A percentile compares a stretch with the other conserved stretches of the same genome.
These are phyloP conservation scores for Violaceomyces palustris DNA, from an alignment of 1,284 basidiomycete genomes.

Conservation along the genomic window DNA sequence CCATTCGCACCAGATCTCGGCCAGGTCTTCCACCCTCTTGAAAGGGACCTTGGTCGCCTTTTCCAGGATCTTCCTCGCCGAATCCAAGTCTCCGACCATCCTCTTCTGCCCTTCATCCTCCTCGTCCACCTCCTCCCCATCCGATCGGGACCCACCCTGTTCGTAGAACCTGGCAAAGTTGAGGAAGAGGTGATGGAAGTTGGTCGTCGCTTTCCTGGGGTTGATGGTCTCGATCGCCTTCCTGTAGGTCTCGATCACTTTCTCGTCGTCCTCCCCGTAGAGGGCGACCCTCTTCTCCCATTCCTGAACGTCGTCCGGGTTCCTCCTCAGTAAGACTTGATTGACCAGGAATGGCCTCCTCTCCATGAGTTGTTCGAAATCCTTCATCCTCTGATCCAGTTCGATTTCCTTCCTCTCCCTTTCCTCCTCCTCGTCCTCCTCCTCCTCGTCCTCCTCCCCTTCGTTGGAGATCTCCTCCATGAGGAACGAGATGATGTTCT, in stretches of 20 bases:
- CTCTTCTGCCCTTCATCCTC: slow-evolving; percentile 57
- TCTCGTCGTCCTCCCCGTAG: slow-evolving; percentile 86
- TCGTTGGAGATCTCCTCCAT: slow-evolving; percentile 74
- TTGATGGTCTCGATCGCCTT: slow-evolving; percentile 81
- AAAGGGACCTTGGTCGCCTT: slow-evolving; percentile 87
- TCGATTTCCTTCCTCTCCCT: slow-evolving; percentile 73
- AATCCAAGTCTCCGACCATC: slow-evolving; percentile 74
- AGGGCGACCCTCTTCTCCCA: slow-evolving; percentile 98
- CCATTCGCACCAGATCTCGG: slow-evolving; percentile 99
- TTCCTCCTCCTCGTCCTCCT: slow-evolving; percentile 19
- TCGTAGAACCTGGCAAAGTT: slow-evolving; percentile 98
- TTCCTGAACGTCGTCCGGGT: slow-evolving; percentile 96
- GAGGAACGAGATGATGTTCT: slow-evolving; percentile 81
- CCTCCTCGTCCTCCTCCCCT: slow-evolving; percentile 21
- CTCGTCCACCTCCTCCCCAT: slow-evolving; percentile 61
- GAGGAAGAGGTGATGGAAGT: slow-evolving; percentile 83
- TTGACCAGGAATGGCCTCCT: slow-evolving; percentile 92
- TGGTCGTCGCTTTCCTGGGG: slow-evolving; percentile 84
- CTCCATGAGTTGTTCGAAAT: slow-evolving; percentile 92
- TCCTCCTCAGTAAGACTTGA: slow-evolving; percentile 85
- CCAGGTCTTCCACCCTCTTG: slow-evolving; percentile 92
- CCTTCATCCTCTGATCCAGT: slow-evolving; percentile 81
- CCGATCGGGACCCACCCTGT: slow-evolving; percentile 68
- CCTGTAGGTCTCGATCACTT: slow-evolving; percentile 88
- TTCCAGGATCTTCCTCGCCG: slow-evolving; percentile 85